Percentiles rank a stretch among this genome's conserved stretches.
Conservation (phyloP, 2,329 filamentous ascomycete genomes). For the Arthrobotrys megalospora region DNA sequence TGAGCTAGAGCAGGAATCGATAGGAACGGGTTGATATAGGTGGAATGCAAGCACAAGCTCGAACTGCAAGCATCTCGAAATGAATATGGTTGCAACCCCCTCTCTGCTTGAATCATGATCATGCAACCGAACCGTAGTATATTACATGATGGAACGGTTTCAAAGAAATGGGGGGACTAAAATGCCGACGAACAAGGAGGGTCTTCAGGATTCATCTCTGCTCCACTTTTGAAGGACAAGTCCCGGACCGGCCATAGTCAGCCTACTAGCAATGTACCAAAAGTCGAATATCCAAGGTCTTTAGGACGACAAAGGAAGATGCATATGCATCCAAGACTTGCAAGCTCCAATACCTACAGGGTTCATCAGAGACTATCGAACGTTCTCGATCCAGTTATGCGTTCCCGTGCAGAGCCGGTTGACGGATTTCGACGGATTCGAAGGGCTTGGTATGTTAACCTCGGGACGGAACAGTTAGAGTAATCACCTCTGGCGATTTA, state of each 20-base stretch:
- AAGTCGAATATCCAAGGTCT: neutral
- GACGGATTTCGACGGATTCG: slow-evolving; percentile 37
- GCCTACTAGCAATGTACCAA: slow-evolving; percentile 34
- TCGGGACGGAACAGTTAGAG: slow-evolving; percentile 34
- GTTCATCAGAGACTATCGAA: slow-evolving; percentile 25
- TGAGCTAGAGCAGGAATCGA: slow-evolving; percentile 41
- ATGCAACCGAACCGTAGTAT: slow-evolving; percentile 42
- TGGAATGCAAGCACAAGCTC: slow-evolving; percentile 41
- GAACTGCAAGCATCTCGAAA: slow-evolving; percentile 48
- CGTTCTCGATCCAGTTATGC: slow-evolving; percentile 36
- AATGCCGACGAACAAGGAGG: slow-evolving; percentile 47
- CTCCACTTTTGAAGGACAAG: slow-evolving; percentile 25
- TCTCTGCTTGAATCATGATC: slow-evolving; percentile 28
- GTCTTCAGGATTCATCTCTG: slow-evolving; percentile 24
- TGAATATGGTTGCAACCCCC: slow-evolving; percentile 43
- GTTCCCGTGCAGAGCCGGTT: slow-evolving; percentile 49
- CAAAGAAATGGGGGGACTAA: slow-evolving; percentile 26
- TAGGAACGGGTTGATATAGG: slow-evolving; percentile 51
- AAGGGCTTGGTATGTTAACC: slow-evolving; percentile 22
- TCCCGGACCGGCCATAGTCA: slow-evolving; percentile 34
- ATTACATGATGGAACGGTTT: slow-evolving; percentile 33
- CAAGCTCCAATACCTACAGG: slow-evolving; percentile 40
- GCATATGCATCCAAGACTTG: slow-evolving; percentile 53
- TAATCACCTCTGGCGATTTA: slow-evolving; percentile 17
- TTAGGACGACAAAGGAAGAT: slow-evolving; percentile 22